Evolutionary conservation across 2,329 filamentous ascomycete genomes (phyloP).

Genomic region (Phaeophleospora eucalypticola): DNA sequence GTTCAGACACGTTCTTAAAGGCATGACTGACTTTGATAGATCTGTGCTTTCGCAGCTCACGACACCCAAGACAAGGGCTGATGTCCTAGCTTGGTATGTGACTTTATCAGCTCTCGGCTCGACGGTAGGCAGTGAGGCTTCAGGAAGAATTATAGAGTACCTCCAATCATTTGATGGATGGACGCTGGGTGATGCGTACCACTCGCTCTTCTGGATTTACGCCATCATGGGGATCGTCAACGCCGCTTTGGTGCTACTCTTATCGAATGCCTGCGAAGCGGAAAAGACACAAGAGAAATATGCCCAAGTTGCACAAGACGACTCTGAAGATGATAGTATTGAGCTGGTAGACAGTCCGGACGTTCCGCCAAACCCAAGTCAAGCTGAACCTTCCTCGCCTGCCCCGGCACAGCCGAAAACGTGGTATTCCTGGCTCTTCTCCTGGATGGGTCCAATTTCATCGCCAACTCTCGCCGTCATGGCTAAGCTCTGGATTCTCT

Average conservation of each 20-base stretch:
- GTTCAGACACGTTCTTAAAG: constrained; percentile 1
- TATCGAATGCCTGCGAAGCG: constrained; percentile 52
- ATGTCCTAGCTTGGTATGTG: constrained; percentile 66
- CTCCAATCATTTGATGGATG: constrained; percentile 46
- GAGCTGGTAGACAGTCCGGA: constrained; percentile 17
- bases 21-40: too few relatives aligned
- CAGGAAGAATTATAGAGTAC: constrained; percentile 50
- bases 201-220: constrained; percentile 57
- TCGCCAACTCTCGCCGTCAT: constrained; percentile 52
- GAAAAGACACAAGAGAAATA: constrained; percentile 29
- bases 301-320: constrained; percentile 25
- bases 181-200: constrained; percentile 51
- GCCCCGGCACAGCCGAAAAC: constrained; percentile 5
- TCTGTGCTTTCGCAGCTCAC: constrained; percentile 60
- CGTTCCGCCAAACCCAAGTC: constrained; percentile 4
- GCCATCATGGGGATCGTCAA: constrained; percentile 53
- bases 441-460: constrained; percentile 54
- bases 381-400: constrained; percentile 10
- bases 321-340: constrained; percentile 20
- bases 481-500: constrained; percentile 61
- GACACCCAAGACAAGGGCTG: constrained; percentile 50
- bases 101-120: constrained; percentile 55
- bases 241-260: constrained; percentile 42
- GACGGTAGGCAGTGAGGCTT: constrained; percentile 50
- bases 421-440: constrained; percentile 16